Base-by-base conservation (phyloP, 1,139 yeast species). In the Pichia norvegensis region DNA sequence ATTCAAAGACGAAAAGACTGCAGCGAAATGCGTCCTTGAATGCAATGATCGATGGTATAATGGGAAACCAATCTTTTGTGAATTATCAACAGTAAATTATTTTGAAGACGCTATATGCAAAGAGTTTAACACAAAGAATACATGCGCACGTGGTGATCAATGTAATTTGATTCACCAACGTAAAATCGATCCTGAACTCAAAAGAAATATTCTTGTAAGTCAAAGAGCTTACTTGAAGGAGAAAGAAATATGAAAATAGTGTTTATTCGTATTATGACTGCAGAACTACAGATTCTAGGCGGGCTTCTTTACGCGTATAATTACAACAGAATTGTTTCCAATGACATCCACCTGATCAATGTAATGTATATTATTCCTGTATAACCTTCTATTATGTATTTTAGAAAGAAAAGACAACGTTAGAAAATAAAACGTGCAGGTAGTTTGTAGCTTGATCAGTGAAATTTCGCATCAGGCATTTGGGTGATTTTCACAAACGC, bases 111-210 rank as follows among this genome's bases (percentile, higher is more conserved):
- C 95, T 14, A 74, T 79, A 46, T 90, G 97, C 59, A 61, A 75
- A 38, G 49, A 53, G 11, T 57, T 53, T 45, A 51, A 54, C 8
- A 27, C 22, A 10, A 16, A 45, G 4, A 53, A 55, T 11, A 48
- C 45, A 33, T 90, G 97, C 62, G 74, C 72, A 25, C 73, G 97
- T 60, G 92, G 88, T 1, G 87, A 83, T 29, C 74, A 75, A 57
- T 90, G 97, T 64, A 90, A 90, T 64, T 87, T 85, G 63, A 84
- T 88, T 76, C 97, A 90, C 63, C 73, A 83, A 1, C 71, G 81
- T 53, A 67, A 73, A 36, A 90, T 95, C 0, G 64, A 75, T 1
- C 59, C 56, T 55, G 44, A 63, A 70, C 4, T 79, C 70, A 53
- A 67, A 65, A 35, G 72, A 68, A 58, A 55, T 60, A 37, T 55